Evolutionary conservation across 345 rosid species (phyloP).

Genomic region (Boechera retrofracta): DNA sequence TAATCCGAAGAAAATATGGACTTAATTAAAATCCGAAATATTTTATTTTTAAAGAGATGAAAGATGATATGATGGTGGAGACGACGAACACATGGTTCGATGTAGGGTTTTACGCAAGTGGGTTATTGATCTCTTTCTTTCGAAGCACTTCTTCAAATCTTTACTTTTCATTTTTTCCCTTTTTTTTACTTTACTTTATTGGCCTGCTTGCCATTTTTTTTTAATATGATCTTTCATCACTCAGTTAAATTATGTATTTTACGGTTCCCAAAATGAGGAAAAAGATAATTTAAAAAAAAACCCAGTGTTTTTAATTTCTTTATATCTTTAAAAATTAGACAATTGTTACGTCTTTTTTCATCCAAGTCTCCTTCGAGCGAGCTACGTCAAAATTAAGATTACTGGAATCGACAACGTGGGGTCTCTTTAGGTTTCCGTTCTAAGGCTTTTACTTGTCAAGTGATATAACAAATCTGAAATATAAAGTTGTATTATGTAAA

Average conservation of each 20-base stretch:
- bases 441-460: slow-evolving; percentile 21
- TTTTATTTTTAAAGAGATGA: background rate
- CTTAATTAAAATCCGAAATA: background rate
- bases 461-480: background rate
- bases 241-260: slow-evolving; percentile 20
- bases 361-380: slow-evolving; percentile 18
- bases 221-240: slow-evolving; percentile 1
- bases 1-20: background rate
- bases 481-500: background rate
- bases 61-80: no score
- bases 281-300: background rate
- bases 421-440: slow-evolving; percentile 11
- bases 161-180: slow-evolving; percentile 7
- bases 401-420: slow-evolving; percentile 29
- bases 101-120: slow-evolving; percentile 31
- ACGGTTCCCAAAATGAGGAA: slow-evolving; percentile 26
- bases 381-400: slow-evolving; percentile 15
- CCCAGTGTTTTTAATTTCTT: slow-evolving; percentile 9
- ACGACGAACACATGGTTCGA: slow-evolving; percentile 17
- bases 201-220: slow-evolving; percentile 35
- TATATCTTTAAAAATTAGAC: background rate
- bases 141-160: slow-evolving; percentile 20
- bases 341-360: background rate
- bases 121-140: slow-evolving; percentile 22
- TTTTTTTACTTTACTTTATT: slow-evolving; percentile 24